These are phyloP conservation scores for Cladorrhinum sp. DNA, from an alignment of 2,329 filamentous ascomycete genomes.

Conservation along the genomic window DNA sequence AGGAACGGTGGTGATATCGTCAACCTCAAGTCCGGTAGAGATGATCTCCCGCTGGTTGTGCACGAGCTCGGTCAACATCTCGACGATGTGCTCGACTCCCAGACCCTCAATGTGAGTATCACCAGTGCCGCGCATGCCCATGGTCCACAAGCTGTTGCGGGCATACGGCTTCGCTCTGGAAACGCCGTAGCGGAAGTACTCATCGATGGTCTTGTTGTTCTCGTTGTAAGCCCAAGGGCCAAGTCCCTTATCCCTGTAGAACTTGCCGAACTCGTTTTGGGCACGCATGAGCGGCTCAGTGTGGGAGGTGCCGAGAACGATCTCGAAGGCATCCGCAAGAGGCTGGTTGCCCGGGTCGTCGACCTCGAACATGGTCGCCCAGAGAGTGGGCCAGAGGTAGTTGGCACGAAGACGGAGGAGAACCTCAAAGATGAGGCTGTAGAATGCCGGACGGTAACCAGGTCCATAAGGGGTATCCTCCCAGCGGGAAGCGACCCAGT, in stretches of 20 bases:
- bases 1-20: conserved; percentile 52
- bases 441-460: conserved; percentile 60
- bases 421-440: conserved; percentile 67
- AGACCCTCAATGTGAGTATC: conserved; percentile 59
- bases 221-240: conserved; percentile 67
- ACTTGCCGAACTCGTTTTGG: conserved; percentile 53
- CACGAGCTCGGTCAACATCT: conserved; percentile 59
- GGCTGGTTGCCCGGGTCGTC: conserved; percentile 68
- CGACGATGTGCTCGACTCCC: conserved; percentile 54
- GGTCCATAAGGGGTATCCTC: conserved; percentile 43
- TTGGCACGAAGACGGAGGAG: conserved; percentile 68
- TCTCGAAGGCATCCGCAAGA: conserved; percentile 68
- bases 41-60: conserved; percentile 58
- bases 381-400: conserved; percentile 67
- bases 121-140: conserved; percentile 67
- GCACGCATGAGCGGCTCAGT: conserved; percentile 68
- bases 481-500: conserved; percentile 54
- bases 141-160: conserved; percentile 61
- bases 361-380: conserved; percentile 69
- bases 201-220: conserved; percentile 65
- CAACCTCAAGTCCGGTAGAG: conserved; percentile 49
- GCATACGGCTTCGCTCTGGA: conserved; percentile 63
- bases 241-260: conserved; percentile 42
- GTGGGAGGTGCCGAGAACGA: conserved; percentile 71
- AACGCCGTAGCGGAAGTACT: conserved; percentile 67